These are phyloP conservation scores for Ciborinia camelliae DNA, from an alignment of 2,329 filamentous ascomycete genomes.

Conservation along the genomic window DNA sequence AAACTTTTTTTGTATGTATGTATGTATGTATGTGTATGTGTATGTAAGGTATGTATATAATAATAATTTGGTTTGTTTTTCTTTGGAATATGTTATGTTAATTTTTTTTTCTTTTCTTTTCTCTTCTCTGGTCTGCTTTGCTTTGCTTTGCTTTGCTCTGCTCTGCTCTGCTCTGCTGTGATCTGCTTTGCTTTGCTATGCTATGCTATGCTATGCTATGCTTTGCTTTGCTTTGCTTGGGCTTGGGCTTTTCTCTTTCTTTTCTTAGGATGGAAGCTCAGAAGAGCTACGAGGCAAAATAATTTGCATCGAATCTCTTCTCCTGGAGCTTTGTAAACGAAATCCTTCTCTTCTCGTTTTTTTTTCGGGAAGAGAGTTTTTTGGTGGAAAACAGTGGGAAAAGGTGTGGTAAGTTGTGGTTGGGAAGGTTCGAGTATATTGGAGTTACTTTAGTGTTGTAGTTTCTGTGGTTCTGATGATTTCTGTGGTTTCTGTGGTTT, in stretches of 20 bases:
- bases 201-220: neutral
- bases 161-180: neutral
- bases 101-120: neutral
- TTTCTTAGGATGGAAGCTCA: conserved; percentile 12
- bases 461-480: neutral
- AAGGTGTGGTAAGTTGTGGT: conserved; percentile 14
- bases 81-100: too few relatives aligned
- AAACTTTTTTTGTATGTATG: too few relatives aligned
- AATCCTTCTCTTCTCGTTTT: neutral
- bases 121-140: neutral
- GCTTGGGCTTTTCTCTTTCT: neutral
- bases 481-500: neutral
- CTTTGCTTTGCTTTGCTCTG: neutral
- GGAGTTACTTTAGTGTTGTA: conserved; percentile 13
- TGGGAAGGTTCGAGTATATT: conserved; percentile 17
- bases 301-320: conserved; percentile 20
- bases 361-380: conserved; percentile 4
- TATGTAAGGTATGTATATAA: too few relatives aligned
- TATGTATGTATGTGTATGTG: too few relatives aligned
- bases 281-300: conserved; percentile 18
- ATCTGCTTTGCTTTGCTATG: neutral
- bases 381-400: conserved; percentile 14
- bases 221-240: too few relatives aligned
- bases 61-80: neutral
- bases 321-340: neutral